A percentile compares a stretch with the other conserved stretches of the same genome.
Conservation (phyloP, 2,329 filamentous ascomycete genomes). For the Beauveria medogensis region DNA sequence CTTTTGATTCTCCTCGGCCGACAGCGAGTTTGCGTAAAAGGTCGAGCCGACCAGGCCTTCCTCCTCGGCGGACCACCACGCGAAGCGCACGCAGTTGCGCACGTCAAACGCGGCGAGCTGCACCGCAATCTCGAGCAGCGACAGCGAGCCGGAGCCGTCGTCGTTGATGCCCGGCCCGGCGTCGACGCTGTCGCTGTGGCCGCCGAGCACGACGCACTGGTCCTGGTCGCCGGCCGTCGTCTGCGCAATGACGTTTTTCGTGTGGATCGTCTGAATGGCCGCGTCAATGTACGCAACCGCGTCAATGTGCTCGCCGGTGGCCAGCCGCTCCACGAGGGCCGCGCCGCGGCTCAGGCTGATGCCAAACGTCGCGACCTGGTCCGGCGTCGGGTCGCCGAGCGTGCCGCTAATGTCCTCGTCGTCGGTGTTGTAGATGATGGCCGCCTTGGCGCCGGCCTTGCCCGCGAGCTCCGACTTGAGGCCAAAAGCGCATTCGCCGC, state of each 20-base stretch:
- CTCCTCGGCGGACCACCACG: slow-evolving; percentile 62
- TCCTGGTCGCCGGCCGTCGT: slow-evolving; percentile 50
- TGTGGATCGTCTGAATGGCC: slow-evolving; percentile 44
- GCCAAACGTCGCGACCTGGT: slow-evolving; percentile 62
- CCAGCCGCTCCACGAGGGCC: slow-evolving; percentile 46
- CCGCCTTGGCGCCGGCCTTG: slow-evolving; percentile 60
- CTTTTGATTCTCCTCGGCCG: slow-evolving; percentile 50
- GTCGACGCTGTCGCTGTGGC: slow-evolving; percentile 54
- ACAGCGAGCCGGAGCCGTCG: slow-evolving; percentile 60
- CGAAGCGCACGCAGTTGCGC: slow-evolving; percentile 59
- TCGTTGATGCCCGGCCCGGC: slow-evolving; percentile 71
- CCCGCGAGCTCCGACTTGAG: slow-evolving; percentile 62
- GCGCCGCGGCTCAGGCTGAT: slow-evolving; percentile 52
- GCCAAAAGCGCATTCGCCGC: slow-evolving; percentile 65
- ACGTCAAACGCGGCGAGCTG: slow-evolving; percentile 50
- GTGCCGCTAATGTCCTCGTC: slow-evolving; percentile 57
- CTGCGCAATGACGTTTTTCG: slow-evolving; percentile 56
- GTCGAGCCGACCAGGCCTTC: slow-evolving; percentile 57
- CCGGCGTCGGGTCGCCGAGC: slow-evolving; percentile 49
- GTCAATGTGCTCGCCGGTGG: slow-evolving; percentile 40
- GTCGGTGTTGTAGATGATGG: slow-evolving; percentile 68
- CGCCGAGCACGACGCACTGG: slow-evolving; percentile 59
- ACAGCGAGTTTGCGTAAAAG: slow-evolving; percentile 49
- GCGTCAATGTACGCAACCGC: slow-evolving; percentile 53
- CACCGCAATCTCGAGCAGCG: slow-evolving; percentile 54